Percentiles rank a stretch among this genome's conserved stretches.
Conservation (phyloP, 139 green algal genomes). For the Medakamo hakoo region DNA sequence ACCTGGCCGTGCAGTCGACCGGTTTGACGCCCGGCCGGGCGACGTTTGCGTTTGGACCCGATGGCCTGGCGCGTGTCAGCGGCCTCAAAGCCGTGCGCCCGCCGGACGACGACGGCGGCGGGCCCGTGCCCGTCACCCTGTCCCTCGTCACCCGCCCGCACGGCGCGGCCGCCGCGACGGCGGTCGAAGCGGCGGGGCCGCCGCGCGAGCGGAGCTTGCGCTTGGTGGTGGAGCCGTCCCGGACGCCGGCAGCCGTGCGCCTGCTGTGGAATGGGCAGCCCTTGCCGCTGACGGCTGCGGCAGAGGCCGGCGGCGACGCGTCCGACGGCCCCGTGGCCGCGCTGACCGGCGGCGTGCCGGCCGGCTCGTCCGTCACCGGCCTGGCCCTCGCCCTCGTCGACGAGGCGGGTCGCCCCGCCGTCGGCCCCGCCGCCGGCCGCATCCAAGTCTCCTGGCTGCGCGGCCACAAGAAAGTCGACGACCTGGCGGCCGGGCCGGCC, state of each 20-base stretch:
- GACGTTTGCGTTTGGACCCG: neutral
- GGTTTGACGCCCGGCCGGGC: neutral
- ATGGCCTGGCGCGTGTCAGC: neutral
- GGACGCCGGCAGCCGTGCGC: slow-evolving; percentile 12
- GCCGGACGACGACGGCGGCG: no score
- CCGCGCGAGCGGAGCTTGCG: slow-evolving; percentile 4
- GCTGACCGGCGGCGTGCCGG: slow-evolving; percentile 17
- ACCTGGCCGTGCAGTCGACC: neutral
- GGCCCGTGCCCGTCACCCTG: neutral
- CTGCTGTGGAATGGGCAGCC: slow-evolving; percentile 14
- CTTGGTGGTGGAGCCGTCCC: slow-evolving; percentile 26
- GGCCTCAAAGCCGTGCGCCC: neutral
- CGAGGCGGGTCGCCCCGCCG: slow-evolving; percentile 17
- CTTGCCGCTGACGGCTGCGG: slow-evolving; percentile 4
- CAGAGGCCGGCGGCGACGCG: neutral
- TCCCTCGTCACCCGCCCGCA: neutral
- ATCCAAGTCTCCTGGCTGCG: slow-evolving; percentile 41
- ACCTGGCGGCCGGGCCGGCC: slow-evolving; percentile 10
- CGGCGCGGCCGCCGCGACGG: slow-evolving; percentile 5
- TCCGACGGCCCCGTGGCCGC: neutral
- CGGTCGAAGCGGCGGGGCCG: neutral
- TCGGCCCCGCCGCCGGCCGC: slow-evolving; percentile 12
- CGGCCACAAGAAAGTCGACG: slow-evolving; percentile 26
- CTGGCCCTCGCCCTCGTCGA: slow-evolving; percentile 33
- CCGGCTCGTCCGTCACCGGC: slow-evolving; percentile 21